These are phyloP conservation scores for Salvia rosmarinus DNA, from an alignment of 257 asterid species.

Conservation along the genomic window DNA sequence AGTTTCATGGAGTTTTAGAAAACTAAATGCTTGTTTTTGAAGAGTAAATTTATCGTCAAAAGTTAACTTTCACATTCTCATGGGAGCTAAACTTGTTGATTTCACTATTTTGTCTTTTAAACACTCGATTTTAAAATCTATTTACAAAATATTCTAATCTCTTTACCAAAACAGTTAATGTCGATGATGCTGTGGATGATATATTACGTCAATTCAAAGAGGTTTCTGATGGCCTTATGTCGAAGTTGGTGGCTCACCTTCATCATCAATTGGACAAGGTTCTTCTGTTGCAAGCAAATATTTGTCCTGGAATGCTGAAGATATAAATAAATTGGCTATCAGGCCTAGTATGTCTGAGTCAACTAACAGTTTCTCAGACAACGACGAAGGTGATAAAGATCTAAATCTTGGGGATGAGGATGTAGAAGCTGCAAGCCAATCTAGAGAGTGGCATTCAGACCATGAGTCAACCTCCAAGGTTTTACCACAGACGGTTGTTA, in stretches of 20 bases:
- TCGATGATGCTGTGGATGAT: constrained; percentile 99
- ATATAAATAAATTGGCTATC: constrained; percentile 52
- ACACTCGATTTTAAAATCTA: not conserved
- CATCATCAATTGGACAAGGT: constrained; percentile 51
- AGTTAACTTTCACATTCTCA: not conserved
- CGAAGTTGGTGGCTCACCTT: constrained; percentile 70
- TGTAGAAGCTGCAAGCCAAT: constrained; percentile 49
- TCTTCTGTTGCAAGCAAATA: constrained; percentile 52
- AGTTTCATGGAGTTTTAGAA: constrained; percentile 1
- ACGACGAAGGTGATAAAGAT: constrained; percentile 79
- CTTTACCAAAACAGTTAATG: constrained; percentile 66
- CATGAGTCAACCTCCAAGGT: constrained; percentile 62
- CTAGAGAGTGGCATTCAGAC: constrained; percentile 69
- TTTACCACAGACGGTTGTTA: constrained; percentile 54
- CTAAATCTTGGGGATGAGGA: constrained; percentile 53
- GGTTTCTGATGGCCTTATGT: constrained; percentile 84
- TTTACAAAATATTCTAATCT: constrained; percentile 8
- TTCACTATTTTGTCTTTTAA: constrained; percentile 14
- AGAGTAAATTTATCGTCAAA: constrained; percentile 16
- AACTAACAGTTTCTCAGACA: constrained; percentile 72
- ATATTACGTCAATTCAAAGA: constrained; percentile 97
- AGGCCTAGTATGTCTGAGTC: constrained; percentile 68
- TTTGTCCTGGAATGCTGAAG: constrained; percentile 78
- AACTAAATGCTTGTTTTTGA: not conserved
- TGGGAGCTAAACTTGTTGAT: constrained; percentile 1